Evolutionary conservation across 371 early-diverging fungal genomes (phyloP).

Genomic region (Capillidium rhysosporum): DNA sequence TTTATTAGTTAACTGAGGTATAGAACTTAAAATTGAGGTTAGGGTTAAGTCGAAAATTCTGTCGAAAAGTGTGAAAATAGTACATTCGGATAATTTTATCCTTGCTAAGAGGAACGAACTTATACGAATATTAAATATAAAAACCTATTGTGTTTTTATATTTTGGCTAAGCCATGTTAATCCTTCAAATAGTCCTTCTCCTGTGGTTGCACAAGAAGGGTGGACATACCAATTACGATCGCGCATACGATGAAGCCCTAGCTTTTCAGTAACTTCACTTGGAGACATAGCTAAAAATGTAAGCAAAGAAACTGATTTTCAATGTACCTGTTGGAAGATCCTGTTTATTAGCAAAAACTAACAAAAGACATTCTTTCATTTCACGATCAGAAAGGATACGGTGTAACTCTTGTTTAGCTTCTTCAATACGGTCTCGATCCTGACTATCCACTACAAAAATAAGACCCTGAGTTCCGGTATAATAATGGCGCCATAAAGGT

Average conservation of each 20-base stretch:
- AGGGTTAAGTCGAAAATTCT: too few relatives aligned
- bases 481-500: conserved; percentile 78
- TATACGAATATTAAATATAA: not conserved
- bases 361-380: conserved; percentile 57
- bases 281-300: conserved; percentile 38
- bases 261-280: conserved; percentile 56
- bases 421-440: conserved; percentile 62
- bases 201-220: conserved; percentile 67
- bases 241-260: conserved; percentile 52
- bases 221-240: conserved; percentile 71
- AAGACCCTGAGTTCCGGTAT: conserved; percentile 66
- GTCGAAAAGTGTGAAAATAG: too few relatives aligned
- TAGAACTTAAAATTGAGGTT: too few relatives aligned
- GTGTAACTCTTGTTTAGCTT: conserved; percentile 63
- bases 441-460: conserved; percentile 78
- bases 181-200: conserved; percentile 75
- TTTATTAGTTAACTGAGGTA: too few relatives aligned
- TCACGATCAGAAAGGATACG: conserved; percentile 63
- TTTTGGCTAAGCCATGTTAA: conserved; percentile 77
- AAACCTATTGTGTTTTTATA: conserved; percentile 33
- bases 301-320: not conserved
- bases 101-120: not conserved
- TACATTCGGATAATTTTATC: too few relatives aligned
- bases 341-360: conserved; percentile 78
- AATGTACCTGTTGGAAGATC: conserved; percentile 47